Conservation (phyloP, 2,329 filamentous ascomycete species). For the Alternaria arbusti region DNA sequence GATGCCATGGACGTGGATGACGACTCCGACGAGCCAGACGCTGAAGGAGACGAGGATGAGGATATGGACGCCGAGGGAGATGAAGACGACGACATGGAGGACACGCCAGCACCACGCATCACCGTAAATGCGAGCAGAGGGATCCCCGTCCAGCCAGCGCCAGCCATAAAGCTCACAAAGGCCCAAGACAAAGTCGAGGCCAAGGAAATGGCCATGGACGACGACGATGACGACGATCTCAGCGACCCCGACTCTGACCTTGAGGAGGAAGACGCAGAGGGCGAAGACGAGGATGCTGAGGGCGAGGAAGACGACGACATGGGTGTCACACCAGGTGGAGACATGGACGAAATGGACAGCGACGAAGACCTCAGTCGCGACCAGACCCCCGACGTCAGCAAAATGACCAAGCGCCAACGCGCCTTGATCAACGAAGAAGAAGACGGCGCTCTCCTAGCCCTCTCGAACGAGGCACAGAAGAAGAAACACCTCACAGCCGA, state of each 20-base stretch:
- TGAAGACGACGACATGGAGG: slow-evolving; percentile 48
- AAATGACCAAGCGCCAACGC: slow-evolving; percentile 72
- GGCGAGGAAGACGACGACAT: slow-evolving; percentile 50
- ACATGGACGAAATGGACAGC: slow-evolving; percentile 54
- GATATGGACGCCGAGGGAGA: slow-evolving; percentile 49
- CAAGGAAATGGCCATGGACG: slow-evolving; percentile 58
- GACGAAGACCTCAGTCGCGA: slow-evolving; percentile 62
- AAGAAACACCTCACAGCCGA: slow-evolving; percentile 76
- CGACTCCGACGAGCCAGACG: slow-evolving; percentile 46
- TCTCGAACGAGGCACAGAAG: slow-evolving; percentile 72
- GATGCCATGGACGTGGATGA: slow-evolving; percentile 52
- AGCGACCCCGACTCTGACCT: slow-evolving; percentile 49
- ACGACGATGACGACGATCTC: slow-evolving; percentile 54
- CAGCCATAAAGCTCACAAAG: slow-evolving; percentile 40
- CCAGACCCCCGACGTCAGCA: slow-evolving; percentile 68
- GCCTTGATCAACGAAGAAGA: slow-evolving; percentile 61
- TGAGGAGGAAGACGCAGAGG: slow-evolving; percentile 56
- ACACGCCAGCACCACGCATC: slow-evolving; percentile 37
- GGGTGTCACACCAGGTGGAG: slow-evolving; percentile 44
- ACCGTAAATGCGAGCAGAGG: slow-evolving; percentile 29
- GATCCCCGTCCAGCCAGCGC: slow-evolving; percentile 44
- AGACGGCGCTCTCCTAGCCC: slow-evolving; percentile 55
- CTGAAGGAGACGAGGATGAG: slow-evolving; percentile 48
- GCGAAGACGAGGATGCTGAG: slow-evolving; percentile 52
- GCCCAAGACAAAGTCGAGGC: slow-evolving; percentile 54